Evolutionary conservation across 805 yeast species (phyloP).

Genomic region (Millerozyma miso): DNA sequence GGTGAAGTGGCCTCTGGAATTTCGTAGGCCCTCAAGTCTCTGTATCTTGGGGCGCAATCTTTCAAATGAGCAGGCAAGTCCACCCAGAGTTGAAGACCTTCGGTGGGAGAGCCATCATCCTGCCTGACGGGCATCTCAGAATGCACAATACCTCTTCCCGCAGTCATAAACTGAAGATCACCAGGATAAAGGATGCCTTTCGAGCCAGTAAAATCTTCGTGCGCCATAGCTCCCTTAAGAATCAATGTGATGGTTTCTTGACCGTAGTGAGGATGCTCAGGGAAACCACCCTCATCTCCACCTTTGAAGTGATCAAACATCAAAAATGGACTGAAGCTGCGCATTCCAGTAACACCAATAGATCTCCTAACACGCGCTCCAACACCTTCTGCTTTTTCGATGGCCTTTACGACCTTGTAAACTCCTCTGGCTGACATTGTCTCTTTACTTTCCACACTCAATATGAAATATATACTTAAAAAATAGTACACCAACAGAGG

Average conservation of each 20-base stretch:
- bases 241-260: constrained; percentile 36
- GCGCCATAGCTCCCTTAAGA: constrained; percentile 34
- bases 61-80: constrained; percentile 68
- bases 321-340: constrained; percentile 78
- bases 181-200: constrained; percentile 74
- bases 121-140: constrained; percentile 76
- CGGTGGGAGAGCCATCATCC: constrained; percentile 44
- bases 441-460: constrained; percentile 2
- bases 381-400: constrained; percentile 77
- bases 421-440: constrained; percentile 29
- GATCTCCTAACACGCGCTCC: constrained; percentile 86
- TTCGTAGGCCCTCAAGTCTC: constrained; percentile 67
- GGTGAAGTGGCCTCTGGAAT: constrained; percentile 66
- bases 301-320: constrained; percentile 77
- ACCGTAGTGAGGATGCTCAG: constrained; percentile 39
- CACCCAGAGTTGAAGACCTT: constrained; percentile 86
- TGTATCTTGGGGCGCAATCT: constrained; percentile 65
- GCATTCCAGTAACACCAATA: constrained; percentile 61
- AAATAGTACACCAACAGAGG: constrained; percentile 4
- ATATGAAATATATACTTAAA: background rate
- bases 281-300: constrained; percentile 57
- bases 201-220: constrained; percentile 77
- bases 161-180: constrained; percentile 91
- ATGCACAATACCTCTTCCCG: constrained; percentile 83
- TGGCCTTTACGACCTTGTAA: constrained; percentile 39